Conservation (phyloP, 1,284 basidiomycete genomes). For the Leucoagaricus sp. region DNA sequence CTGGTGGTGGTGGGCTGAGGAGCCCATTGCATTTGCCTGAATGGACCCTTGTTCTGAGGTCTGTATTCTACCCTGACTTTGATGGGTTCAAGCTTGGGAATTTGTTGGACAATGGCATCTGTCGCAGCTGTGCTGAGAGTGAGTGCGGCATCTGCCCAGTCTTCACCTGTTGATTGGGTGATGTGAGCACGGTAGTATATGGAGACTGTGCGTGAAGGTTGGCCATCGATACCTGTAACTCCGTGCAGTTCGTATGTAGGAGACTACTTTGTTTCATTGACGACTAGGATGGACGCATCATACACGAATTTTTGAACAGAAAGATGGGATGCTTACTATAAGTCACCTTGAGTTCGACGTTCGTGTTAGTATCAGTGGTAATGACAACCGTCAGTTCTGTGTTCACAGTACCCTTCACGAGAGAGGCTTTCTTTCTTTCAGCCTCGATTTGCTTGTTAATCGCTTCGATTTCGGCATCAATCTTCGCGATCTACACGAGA, state of each 20-base stretch:
- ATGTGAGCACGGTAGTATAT: slow-evolving; percentile 59
- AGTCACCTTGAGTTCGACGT: slow-evolving; percentile 49
- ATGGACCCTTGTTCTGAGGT: neutral
- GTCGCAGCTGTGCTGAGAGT: slow-evolving; percentile 53
- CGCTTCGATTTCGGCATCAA: slow-evolving; percentile 43
- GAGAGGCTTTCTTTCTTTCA: slow-evolving; percentile 30
- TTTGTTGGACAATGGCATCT: slow-evolving; percentile 30
- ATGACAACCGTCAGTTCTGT: slow-evolving; percentile 43
- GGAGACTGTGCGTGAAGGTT: slow-evolving; percentile 43
- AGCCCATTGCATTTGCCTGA: no score
- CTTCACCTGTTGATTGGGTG: slow-evolving; percentile 58
- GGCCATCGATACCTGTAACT: slow-evolving; percentile 40
- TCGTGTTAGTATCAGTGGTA: slow-evolving; percentile 34
- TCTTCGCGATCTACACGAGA: slow-evolving; percentile 25
- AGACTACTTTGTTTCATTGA: slow-evolving; percentile 49
- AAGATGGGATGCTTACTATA: slow-evolving; percentile 45
- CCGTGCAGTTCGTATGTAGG: slow-evolving; percentile 61
- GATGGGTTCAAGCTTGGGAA: slow-evolving; percentile 35
- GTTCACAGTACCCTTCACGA: slow-evolving; percentile 36
- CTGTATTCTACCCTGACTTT: slow-evolving; percentile 28
- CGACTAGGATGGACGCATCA: slow-evolving; percentile 38
- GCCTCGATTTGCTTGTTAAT: slow-evolving; percentile 42
- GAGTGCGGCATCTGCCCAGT: slow-evolving; percentile 52
- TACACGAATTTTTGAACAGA: neutral
- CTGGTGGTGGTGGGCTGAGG: no score